Conservation (phyloP, 176 grass and related monocot genomes). For the Oryza rufipogon region DNA sequence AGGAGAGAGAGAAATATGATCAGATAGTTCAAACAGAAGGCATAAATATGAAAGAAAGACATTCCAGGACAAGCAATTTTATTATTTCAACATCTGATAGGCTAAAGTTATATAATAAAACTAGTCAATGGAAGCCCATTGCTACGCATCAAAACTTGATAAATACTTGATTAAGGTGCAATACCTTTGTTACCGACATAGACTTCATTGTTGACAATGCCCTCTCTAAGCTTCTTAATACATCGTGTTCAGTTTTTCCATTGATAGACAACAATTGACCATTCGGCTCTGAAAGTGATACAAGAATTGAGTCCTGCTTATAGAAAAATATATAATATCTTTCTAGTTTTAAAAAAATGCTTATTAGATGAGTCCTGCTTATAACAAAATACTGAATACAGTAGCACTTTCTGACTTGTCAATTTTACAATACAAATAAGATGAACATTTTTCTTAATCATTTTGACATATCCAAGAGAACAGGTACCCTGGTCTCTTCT, state of each 20-base stretch:
- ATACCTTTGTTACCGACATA: conserved; percentile 64
- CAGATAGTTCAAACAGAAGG: not conserved
- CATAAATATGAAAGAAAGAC: not conserved
- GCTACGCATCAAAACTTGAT: not conserved
- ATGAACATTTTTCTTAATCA: not conserved
- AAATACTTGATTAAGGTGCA: conserved; percentile 13
- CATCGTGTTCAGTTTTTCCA: conserved; percentile 81
- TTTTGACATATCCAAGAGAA: not conserved
- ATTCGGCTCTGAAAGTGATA: conserved; percentile 60
- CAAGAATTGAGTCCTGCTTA: not conserved
- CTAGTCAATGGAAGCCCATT: not conserved
- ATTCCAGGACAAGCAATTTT: not conserved
- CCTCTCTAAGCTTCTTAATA: conserved; percentile 70
- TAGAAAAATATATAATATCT: not conserved
- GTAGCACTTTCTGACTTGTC: not conserved
- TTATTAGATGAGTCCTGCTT: not conserved
- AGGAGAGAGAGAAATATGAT: not conserved
- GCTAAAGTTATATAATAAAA: conserved; percentile 14
- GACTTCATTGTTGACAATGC: conserved; percentile 59
- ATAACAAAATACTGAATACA: conserved; percentile 19
- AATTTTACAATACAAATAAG: not conserved
- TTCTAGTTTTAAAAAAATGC: not conserved
- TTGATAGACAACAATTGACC: conserved; percentile 76
- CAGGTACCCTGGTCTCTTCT: not conserved
- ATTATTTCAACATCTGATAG: conserved; percentile 22